Percentiles rank a stretch among this genome's conserved stretches.
Conservation (phyloP, 768 basidiomycete genomes). For the Trametes villosa region DNA sequence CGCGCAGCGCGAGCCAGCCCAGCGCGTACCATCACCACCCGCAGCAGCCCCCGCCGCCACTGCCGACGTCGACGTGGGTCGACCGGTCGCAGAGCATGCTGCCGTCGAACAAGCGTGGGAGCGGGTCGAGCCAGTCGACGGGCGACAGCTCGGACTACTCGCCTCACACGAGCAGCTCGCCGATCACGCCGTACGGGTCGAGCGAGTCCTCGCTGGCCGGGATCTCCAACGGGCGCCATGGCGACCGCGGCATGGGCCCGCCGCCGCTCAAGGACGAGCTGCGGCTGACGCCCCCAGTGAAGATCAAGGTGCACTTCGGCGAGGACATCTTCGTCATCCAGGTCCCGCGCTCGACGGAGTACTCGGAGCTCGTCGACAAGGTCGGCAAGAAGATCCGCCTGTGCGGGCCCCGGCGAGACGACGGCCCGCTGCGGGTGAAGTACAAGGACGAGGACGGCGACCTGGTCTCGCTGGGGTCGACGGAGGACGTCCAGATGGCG, state of each 20-base stretch:
- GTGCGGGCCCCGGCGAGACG: constrained; percentile 81
- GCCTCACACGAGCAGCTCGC: constrained; percentile 76
- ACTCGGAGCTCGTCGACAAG: constrained; percentile 82
- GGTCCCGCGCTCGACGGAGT: constrained; percentile 79
- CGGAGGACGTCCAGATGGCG: constrained; percentile 94
- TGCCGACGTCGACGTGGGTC: constrained; percentile 56
- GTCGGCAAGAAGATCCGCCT: constrained; percentile 92
- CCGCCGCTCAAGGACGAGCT: constrained; percentile 95
- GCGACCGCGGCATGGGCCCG: constrained; percentile 41
- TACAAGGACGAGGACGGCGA: constrained; percentile 95
- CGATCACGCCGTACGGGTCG: constrained; percentile 89
- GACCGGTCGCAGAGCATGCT: constrained; percentile 47
- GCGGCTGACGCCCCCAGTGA: constrained; percentile 64
- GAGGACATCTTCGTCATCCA: constrained; percentile 96
- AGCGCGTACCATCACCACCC: constrained; percentile 61
- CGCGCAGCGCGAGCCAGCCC: constrained; percentile 82
- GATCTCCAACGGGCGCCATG: constrained; percentile 53
- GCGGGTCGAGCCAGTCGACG: constrained; percentile 84
- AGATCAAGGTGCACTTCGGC: constrained; percentile 93
- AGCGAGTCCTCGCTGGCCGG: constrained; percentile 79
- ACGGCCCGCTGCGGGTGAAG: constrained; percentile 82
- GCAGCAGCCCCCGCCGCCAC: constrained; percentile 55
- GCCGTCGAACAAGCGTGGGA: constrained; percentile 70
- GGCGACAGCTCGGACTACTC: constrained; percentile 84
- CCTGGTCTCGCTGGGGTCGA: constrained; percentile 83